A percentile compares a stretch with the other conserved stretches of the same genome.
phyloP scores from a whole-genome alignment of 2,329 filamentous ascomycete genomes.

The Penicillium sclerotiorum region DNA sequence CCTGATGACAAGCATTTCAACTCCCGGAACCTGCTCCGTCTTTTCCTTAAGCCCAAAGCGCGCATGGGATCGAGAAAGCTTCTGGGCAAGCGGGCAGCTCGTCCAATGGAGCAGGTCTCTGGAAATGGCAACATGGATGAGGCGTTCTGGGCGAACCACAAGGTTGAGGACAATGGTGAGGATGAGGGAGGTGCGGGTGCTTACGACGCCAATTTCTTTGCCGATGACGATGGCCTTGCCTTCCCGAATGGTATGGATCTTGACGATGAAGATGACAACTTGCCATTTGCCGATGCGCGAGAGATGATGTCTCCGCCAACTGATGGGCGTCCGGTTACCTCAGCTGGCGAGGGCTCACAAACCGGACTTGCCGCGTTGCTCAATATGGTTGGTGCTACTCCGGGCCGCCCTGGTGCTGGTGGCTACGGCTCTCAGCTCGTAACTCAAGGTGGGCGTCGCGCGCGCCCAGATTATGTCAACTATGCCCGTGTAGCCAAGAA shows the following conservation, averaged over 20 bases:
- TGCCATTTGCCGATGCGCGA: constrained; percentile 53
- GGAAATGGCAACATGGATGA: constrained; percentile 84
- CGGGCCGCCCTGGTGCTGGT: constrained; percentile 46
- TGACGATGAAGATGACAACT: constrained; percentile 52
- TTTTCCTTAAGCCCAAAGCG: constrained; percentile 95
- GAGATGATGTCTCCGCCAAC: constrained; percentile 50
- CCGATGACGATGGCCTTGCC: constrained; percentile 64
- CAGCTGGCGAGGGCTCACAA: constrained; percentile 36
- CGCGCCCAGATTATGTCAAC: constrained; percentile 66
- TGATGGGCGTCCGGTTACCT: constrained; percentile 35
- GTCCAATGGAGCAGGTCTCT: constrained; percentile 54
- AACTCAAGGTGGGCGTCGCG: constrained; percentile 59
- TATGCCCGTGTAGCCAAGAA: constrained; percentile 69
- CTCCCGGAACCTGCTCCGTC: constrained; percentile 81
- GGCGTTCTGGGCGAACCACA: constrained; percentile 81
- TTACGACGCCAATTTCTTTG: constrained; percentile 96
- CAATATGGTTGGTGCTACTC: constrained; percentile 43
- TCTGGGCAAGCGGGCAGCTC: constrained; percentile 49
- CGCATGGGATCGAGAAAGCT: constrained; percentile 70
- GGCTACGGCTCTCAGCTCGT: constrained; percentile 66
- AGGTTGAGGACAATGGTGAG: constrained; percentile 57
- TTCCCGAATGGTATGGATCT: constrained; percentile 50
- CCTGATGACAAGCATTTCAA: constrained; percentile 99
- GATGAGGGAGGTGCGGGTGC: constrained; percentile 70
- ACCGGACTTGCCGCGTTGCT: constrained; percentile 43